These are phyloP conservation scores for Orbilia javanica DNA, from an alignment of 2,329 filamentous ascomycete species.

Conservation along the genomic window DNA sequence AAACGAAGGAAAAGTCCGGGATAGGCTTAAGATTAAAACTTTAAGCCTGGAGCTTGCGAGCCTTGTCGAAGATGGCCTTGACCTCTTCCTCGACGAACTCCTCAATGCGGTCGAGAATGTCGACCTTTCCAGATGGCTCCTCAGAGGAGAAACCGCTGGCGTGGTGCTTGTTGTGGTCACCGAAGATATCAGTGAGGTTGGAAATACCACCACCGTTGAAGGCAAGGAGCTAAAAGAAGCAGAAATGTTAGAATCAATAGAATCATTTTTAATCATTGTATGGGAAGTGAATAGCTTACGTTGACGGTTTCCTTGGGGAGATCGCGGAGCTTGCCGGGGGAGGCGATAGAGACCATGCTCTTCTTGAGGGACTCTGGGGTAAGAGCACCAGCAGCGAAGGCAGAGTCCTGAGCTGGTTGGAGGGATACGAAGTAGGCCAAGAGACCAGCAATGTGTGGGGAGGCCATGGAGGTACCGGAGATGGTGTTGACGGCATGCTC, in stretches of 20 bases:
- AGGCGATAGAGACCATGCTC: slow-evolving; percentile 85
- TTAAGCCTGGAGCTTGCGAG: slow-evolving; percentile 44
- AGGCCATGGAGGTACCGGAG: slow-evolving; percentile 99
- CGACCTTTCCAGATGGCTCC: slow-evolving; percentile 14
- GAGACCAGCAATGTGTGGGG: slow-evolving; percentile 94
- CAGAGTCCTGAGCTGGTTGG: slow-evolving; percentile 88
- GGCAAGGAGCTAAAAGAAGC: slow-evolving; percentile 76
- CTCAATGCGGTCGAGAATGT: slow-evolving; percentile 49
- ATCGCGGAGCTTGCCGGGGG: slow-evolving; percentile 80
- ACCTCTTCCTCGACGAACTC: slow-evolving; percentile 55
- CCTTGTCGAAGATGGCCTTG: slow-evolving; percentile 58
- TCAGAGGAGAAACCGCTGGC: slow-evolving; percentile 3
- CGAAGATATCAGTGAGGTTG: slow-evolving; percentile 88
- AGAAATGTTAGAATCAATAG: slow-evolving; percentile 29
- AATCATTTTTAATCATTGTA: slow-evolving; percentile 54
- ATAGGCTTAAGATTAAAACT: not conserved
- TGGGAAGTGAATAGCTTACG: slow-evolving; percentile 67
- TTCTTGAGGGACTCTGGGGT: slow-evolving; percentile 95
- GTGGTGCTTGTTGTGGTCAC: slow-evolving; percentile 76
- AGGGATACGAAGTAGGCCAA: slow-evolving; percentile 98
- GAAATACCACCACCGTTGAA: slow-evolving; percentile 97
- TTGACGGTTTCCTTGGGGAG: slow-evolving; percentile 90
- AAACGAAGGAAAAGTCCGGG: not conserved
- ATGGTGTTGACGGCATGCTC: slow-evolving; percentile 98
- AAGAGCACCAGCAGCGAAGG: slow-evolving; percentile 88